phyloP scores from a whole-genome alignment of 345 rosid species.

The Melaleuca quinquenervia region DNA sequence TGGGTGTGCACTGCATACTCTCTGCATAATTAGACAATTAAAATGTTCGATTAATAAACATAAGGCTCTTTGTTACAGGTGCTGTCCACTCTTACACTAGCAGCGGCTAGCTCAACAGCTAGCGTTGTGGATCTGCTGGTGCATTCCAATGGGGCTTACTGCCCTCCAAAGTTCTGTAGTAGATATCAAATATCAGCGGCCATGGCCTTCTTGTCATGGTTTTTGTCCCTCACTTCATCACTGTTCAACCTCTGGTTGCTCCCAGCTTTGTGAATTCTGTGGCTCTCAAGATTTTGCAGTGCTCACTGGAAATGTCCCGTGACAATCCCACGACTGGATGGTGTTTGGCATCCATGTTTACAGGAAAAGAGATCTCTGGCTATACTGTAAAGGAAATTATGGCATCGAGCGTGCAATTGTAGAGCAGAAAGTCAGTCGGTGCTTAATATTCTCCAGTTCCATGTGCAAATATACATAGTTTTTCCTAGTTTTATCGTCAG shows the following conservation, averaged over 20 bases:
- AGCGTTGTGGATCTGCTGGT: slow-evolving; percentile 66
- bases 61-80: slow-evolving; percentile 25
- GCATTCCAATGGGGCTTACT: slow-evolving; percentile 16
- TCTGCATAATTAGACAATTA: not conserved
- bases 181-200: slow-evolving; percentile 76
- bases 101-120: slow-evolving; percentile 76
- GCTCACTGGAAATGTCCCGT: not conserved
- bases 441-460: not conserved
- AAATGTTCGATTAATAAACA: not conserved
- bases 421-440: not conserved
- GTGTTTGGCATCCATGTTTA: not conserved
- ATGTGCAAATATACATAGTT: not conserved
- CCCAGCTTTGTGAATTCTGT: slow-evolving; percentile 39
- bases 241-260: slow-evolving; percentile 85
- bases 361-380: not conserved
- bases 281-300: not conserved
- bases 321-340: not conserved
- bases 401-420: not conserved
- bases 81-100: slow-evolving; percentile 58
- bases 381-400: not conserved
- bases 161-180: slow-evolving; percentile 49
- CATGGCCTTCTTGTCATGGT: slow-evolving; percentile 86
- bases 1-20: slow-evolving; percentile 35
- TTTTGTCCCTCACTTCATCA: slow-evolving; percentile 59
- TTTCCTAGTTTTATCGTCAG: not conserved